A percentile compares a stretch with the other conserved stretches of the same genome.
These are phyloP conservation scores for Eucalyptus curtisii DNA, from an alignment of 345 rosid species.

Conservation along the genomic window DNA sequence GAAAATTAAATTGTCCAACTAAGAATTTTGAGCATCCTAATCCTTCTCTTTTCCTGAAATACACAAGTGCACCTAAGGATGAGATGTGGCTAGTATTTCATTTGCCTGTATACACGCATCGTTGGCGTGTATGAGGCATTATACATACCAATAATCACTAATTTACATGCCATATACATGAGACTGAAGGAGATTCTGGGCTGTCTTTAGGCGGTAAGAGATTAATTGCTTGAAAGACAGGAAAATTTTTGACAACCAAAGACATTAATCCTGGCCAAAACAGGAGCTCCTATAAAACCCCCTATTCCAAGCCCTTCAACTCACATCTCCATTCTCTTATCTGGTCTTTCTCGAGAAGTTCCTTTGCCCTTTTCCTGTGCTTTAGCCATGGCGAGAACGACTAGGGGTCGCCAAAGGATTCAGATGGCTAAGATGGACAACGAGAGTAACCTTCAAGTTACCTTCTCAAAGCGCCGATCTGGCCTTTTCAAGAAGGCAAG, in stretches of 20 bases:
- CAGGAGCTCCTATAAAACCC: not conserved
- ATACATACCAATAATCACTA: not conserved
- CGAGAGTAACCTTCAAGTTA: constrained; percentile 23
- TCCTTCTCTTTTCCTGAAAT: not conserved
- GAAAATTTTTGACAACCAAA: not conserved
- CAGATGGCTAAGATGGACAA: constrained; percentile 21
- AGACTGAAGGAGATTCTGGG: not conserved
- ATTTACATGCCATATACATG: not conserved
- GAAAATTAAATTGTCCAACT: not conserved
- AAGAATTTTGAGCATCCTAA: not conserved
- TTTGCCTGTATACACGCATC: not conserved
- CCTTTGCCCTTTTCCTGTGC: not conserved
- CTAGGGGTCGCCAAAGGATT: constrained; percentile 20
- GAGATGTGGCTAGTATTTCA: not conserved
- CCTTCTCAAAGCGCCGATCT: constrained; percentile 48
- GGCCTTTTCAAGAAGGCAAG: constrained; percentile 50
- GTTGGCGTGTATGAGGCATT: not conserved
- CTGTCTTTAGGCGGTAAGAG: not conserved
- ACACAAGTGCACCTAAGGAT: not conserved
- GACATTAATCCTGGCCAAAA: not conserved
- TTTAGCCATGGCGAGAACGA: constrained; percentile 4
- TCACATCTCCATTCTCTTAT: not conserved
- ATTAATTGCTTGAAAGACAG: not conserved
- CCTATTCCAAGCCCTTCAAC: not conserved
- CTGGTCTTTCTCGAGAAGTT: not conserved